phyloP scores from a whole-genome alignment of 1,284 basidiomycete genomes.

The Earliella scabrosa region DNA sequence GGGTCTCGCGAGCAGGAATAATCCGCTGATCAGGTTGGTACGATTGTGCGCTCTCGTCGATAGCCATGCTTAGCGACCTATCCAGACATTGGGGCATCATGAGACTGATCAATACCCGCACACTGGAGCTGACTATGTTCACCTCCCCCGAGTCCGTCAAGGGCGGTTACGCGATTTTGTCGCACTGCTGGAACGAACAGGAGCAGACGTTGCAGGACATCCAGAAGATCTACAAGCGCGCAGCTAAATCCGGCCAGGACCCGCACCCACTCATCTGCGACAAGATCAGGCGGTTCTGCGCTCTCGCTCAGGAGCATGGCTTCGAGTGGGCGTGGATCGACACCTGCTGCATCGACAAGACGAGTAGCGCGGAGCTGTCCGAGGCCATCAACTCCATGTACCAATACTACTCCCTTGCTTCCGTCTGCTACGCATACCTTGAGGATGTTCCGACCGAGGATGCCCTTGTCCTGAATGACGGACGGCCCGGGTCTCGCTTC shows the following conservation, averaged over 20 bases:
- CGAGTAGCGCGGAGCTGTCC: background rate
- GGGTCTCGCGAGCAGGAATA: too few relatives aligned
- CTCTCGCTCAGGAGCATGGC: background rate
- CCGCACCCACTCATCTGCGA: background rate
- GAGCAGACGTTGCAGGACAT: background rate
- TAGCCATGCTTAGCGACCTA: too few relatives aligned
- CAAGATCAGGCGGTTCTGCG: background rate
- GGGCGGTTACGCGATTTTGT: background rate
- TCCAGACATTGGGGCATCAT: too few relatives aligned
- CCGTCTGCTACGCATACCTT: background rate
- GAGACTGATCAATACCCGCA: background rate
- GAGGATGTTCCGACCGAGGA: background rate
- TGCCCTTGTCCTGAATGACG: too few relatives aligned
- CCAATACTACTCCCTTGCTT: background rate
- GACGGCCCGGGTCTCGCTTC: too few relatives aligned
- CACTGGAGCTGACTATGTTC: background rate
- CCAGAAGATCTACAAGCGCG: background rate
- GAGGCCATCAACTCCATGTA: background rate
- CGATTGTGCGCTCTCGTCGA: too few relatives aligned
- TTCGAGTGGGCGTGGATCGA: background rate
- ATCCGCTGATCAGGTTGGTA: too few relatives aligned
- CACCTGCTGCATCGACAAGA: slow-evolving; percentile 1
- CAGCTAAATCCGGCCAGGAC: background rate
- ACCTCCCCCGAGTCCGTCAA: background rate
- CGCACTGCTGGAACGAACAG: background rate